Evolutionary conservation across 2,329 filamentous ascomycete genomes (phyloP).

Genomic region (Cladosporium sp.): DNA sequence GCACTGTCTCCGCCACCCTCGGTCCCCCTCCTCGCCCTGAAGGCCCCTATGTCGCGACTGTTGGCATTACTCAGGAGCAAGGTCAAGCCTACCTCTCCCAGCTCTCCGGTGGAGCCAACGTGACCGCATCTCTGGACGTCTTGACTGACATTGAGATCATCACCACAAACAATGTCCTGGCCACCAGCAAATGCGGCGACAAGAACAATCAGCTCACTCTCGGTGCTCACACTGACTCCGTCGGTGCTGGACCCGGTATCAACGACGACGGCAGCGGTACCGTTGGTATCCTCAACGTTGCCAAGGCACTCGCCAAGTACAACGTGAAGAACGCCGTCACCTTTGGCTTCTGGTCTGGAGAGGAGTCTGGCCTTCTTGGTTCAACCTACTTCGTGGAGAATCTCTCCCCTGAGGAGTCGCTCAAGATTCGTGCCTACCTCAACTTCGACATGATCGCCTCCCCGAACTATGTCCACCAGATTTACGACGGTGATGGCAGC

Average conservation of each 20-base stretch:
- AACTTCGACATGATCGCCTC: constrained; percentile 51
- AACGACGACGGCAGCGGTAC: constrained; percentile 38
- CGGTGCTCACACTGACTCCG: constrained; percentile 36
- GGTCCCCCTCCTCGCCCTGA: constrained; percentile 30
- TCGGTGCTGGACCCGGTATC: constrained; percentile 35
- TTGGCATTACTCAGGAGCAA: constrained; percentile 57
- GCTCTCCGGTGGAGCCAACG: constrained; percentile 41
- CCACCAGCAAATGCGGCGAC: constrained; percentile 33
- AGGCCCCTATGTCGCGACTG: constrained; percentile 58
- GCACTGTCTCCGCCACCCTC: constrained; percentile 30
- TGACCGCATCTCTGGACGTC: constrained; percentile 37
- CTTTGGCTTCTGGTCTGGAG: constrained; percentile 37
- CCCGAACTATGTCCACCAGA: constrained; percentile 52
- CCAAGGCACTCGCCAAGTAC: constrained; percentile 34
- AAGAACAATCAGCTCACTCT: constrained; percentile 32
- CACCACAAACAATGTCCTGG: constrained; percentile 41
- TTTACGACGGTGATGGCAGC: constrained; percentile 53
- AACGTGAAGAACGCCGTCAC: constrained; percentile 49
- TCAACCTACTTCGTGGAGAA: constrained; percentile 35
- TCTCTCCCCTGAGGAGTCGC: constrained; percentile 33
- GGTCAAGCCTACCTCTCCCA: constrained; percentile 51
- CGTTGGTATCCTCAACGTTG: constrained; percentile 34
- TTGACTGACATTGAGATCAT: constrained; percentile 40
- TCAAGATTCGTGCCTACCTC: constrained; percentile 35
- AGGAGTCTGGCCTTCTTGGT: constrained; percentile 36